Conservation (phyloP, 2,329 filamentous ascomycete species). For the Tolypocladium album region DNA sequence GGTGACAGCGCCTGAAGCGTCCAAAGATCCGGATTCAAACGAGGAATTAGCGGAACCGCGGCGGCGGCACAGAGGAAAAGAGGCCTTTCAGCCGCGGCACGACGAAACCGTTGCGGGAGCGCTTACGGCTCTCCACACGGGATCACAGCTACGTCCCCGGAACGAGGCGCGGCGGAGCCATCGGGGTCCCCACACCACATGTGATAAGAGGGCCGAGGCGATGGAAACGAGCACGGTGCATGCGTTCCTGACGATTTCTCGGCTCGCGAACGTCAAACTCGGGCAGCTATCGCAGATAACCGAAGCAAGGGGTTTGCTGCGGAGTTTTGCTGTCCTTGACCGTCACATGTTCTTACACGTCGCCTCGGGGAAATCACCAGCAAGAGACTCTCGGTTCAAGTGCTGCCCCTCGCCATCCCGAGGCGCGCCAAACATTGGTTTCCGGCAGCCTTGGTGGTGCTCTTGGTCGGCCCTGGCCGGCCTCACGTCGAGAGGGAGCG, state of each 20-base stretch:
- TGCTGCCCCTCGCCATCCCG: background rate
- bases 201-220: background rate
- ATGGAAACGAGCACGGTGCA: background rate
- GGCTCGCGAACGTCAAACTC: background rate
- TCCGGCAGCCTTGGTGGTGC: background rate
- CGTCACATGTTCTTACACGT: background rate
- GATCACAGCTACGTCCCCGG: background rate
- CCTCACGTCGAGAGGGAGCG: background rate
- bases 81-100: background rate
- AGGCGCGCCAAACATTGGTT: background rate
- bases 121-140: background rate
- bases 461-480: background rate
- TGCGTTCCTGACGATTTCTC: background rate
- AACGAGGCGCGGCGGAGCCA: background rate
- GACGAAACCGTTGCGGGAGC: background rate
- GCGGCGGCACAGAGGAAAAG: background rate
- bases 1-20: background rate
- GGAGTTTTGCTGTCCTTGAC: background rate
- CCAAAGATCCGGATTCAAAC: background rate
- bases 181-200: background rate
- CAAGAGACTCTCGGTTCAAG: background rate
- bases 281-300: background rate
- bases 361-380: background rate
- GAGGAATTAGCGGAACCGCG: background rate
- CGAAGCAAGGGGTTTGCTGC: background rate